These are phyloP conservation scores for Rhodotorula toruloides DNA, from an alignment of 768 basidiomycete genomes.

Conservation along the genomic window DNA sequence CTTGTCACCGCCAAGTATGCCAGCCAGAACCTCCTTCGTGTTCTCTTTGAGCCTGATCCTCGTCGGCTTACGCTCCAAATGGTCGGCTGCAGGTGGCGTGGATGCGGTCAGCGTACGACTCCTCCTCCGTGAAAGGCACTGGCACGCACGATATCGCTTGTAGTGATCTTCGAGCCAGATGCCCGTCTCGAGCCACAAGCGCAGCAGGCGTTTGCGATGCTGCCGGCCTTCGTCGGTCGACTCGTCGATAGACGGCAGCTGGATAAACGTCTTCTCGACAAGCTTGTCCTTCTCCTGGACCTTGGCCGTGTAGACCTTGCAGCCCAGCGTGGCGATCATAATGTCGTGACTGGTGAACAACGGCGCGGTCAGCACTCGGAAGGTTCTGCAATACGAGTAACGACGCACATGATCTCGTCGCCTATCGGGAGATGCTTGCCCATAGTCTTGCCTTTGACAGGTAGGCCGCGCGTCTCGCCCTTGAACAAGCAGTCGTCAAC, in stretches of 20 bases:
- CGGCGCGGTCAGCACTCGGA: background rate
- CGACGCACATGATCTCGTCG: constrained; percentile 14
- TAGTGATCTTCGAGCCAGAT: constrained; percentile 6
- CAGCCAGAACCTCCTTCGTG: background rate
- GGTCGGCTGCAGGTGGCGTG: too few species aligned
- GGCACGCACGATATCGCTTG: background rate
- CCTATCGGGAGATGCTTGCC: constrained; percentile 1
- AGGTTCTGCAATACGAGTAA: background rate
- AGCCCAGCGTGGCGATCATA: constrained; percentile 29
- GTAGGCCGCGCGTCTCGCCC: constrained; percentile 9
- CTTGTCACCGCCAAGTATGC: constrained; percentile 16
- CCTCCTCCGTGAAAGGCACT: background rate
- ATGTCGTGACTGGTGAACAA: constrained; percentile 6
- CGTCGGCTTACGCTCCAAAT: too few species aligned
- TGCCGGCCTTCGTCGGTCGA: background rate
- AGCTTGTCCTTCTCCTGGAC: too few species aligned
- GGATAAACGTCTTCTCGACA: fast-evolving
- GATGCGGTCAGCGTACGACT: background rate
- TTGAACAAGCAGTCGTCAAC: constrained; percentile 25
- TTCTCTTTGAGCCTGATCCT: constrained; percentile 1
- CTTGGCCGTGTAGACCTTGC: too few species aligned
- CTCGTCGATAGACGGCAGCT: constrained; percentile 4
- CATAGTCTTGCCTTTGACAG: constrained; percentile 12
- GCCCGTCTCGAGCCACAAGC: constrained; percentile 29
- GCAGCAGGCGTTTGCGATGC: constrained; percentile 5